Conservation (phyloP, 768 basidiomycete species). For the Sporobolomyces roseus region DNA sequence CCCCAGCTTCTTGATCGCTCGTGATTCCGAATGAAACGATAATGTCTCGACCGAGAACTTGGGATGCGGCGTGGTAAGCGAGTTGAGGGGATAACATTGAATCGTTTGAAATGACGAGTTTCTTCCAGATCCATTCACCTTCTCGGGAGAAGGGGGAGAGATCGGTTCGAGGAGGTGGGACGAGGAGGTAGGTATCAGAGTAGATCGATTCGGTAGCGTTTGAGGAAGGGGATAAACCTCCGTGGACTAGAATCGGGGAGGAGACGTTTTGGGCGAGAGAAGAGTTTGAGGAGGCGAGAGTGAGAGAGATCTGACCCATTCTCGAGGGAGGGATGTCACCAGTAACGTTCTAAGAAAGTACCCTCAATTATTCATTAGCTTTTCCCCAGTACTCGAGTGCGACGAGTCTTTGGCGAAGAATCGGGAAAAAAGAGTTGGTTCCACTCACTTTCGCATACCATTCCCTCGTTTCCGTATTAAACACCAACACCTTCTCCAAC, state of each 20-base stretch:
- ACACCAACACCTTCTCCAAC: constrained; percentile 24
- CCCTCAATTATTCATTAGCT: too few species aligned
- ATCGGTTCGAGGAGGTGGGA: background rate
- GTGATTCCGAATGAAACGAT: constrained; percentile 41
- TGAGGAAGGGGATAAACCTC: constrained; percentile 24
- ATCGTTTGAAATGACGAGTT: constrained; percentile 13
- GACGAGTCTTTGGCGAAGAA: too few species aligned
- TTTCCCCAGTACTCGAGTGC: too few species aligned
- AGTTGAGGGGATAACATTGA: constrained; percentile 22
- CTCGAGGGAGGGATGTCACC: constrained; percentile 25
- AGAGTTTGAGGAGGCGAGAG: constrained; percentile 10
- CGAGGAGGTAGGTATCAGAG: constrained; percentile 25
- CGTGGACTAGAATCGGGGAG: constrained; percentile 41
- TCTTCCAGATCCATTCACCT: constrained; percentile 24
- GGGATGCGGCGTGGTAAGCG: constrained; percentile 38
- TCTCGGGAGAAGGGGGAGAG: constrained; percentile 1
- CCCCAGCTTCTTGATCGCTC: background rate
- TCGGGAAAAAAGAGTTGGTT: background rate
- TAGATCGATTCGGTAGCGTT: background rate
- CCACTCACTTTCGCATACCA: constrained; percentile 25
- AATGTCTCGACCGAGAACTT: constrained; percentile 12
- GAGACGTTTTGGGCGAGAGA: too few species aligned
- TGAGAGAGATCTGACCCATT: constrained; percentile 37
- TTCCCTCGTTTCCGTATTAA: constrained; percentile 12
- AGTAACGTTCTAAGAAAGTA: background rate